Evolutionary conservation across 164 flowering plant genomes (phyloP).

Genomic region (Echeveria elegans): DNA sequence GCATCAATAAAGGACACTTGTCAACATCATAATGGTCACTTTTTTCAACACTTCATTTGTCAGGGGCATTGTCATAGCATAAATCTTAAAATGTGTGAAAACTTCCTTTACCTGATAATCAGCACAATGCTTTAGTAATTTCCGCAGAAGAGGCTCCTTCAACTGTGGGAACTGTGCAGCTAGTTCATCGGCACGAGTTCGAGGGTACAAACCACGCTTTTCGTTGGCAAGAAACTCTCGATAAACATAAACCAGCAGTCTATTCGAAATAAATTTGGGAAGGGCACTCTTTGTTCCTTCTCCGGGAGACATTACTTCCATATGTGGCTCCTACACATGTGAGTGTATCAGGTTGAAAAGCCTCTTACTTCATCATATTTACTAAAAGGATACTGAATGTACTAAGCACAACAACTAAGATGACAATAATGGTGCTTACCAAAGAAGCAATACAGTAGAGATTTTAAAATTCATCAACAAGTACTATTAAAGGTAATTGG

Average conservation of each 20-base stretch:
- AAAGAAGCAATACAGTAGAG: background rate
- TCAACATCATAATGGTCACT: background rate
- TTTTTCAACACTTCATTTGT: background rate
- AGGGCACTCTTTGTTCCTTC: slow-evolving; percentile 64
- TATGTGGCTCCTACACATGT: slow-evolving; percentile 72
- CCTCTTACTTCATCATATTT: background rate
- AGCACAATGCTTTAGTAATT: slow-evolving; percentile 79
- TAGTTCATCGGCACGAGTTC: slow-evolving; percentile 65
- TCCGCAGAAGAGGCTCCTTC: slow-evolving; percentile 67
- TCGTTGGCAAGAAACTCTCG: slow-evolving; percentile 71
- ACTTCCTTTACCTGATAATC: slow-evolving; percentile 61
- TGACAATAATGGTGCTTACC: background rate
- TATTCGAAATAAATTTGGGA: slow-evolving; percentile 60
- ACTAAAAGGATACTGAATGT: background rate
- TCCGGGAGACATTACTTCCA: slow-evolving; percentile 88
- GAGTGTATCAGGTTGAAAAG: background rate
- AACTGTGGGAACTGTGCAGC: slow-evolving; percentile 60
- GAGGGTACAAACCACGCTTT: slow-evolving; percentile 60
- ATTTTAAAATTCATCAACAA: no score
- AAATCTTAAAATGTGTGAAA: background rate
- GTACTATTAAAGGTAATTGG: background rate
- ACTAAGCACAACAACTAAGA: background rate
- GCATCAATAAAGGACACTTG: background rate
- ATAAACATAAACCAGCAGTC: slow-evolving; percentile 63
- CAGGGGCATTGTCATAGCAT: background rate